phyloP scores from a whole-genome alignment of 768 basidiomycete genomes.

The Lentinula aciculospora region DNA sequence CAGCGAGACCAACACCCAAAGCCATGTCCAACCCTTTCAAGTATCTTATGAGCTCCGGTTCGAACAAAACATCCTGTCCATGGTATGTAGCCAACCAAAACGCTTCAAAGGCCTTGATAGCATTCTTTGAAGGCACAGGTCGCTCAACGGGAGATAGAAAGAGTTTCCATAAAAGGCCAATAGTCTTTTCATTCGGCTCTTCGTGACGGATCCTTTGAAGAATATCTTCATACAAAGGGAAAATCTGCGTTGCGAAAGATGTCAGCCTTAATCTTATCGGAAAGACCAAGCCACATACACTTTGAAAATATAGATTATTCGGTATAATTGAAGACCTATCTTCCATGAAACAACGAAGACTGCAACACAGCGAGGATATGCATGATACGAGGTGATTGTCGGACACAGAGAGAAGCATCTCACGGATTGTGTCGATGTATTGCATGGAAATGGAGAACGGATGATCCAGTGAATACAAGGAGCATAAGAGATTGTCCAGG shows the following conservation, averaged over 20 bases:
- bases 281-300: slow-evolving; percentile 21
- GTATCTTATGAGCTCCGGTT: slow-evolving; percentile 23
- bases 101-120: slow-evolving; percentile 29
- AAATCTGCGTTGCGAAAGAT: slow-evolving; percentile 13
- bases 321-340: slow-evolving; percentile 24
- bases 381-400: neutral
- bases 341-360: slow-evolving; percentile 30
- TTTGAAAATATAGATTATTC: slow-evolving; percentile 28
- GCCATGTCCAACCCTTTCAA: slow-evolving; percentile 21
- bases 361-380: slow-evolving; percentile 5
- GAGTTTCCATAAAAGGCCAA: slow-evolving; percentile 19
- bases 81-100: slow-evolving; percentile 34
- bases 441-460: slow-evolving; percentile 22
- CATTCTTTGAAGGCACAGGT: slow-evolving; percentile 27
- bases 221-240: slow-evolving; percentile 12
- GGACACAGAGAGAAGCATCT: slow-evolving; percentile 12
- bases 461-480: slow-evolving; percentile 27
- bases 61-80: slow-evolving; percentile 17
- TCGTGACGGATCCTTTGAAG: neutral
- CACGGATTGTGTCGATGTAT: slow-evolving; percentile 26
- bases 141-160: slow-evolving; percentile 32
- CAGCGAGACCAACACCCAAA: neutral
- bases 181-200: slow-evolving; percentile 15
- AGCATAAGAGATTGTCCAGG: slow-evolving; percentile 24
- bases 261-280: neutral